These are phyloP conservation scores for Erodium trifolium DNA, from an alignment of 441 rosid species.

Conservation along the genomic window DNA sequence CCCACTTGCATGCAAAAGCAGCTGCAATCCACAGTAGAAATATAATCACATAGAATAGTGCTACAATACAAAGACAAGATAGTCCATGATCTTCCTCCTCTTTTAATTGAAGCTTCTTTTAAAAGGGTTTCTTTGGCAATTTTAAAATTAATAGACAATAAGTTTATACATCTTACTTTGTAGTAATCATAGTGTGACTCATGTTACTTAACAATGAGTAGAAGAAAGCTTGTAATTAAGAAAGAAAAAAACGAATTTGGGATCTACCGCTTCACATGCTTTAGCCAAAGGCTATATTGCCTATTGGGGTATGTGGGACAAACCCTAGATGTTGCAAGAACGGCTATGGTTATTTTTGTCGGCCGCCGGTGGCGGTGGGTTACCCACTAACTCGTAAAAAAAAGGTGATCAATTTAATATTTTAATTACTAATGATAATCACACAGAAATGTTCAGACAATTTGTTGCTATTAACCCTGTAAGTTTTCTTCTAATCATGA, in stretches of 20 bases:
- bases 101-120: not conserved
- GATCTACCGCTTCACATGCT: not conserved
- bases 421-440: not conserved
- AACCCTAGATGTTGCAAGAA: slow-evolving; percentile 31
- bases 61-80: not conserved
- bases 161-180: slow-evolving; percentile 6
- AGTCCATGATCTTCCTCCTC: slow-evolving; percentile 1
- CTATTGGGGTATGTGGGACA: slow-evolving; percentile 5
- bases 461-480: not conserved
- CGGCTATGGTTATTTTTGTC: slow-evolving; percentile 32
- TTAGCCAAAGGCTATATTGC: slow-evolving; percentile 28
- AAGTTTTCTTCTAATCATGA: slow-evolving; percentile 2
- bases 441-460: not conserved
- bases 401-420: not conserved
- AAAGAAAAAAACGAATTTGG: not conserved
- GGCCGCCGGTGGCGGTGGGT: slow-evolving; percentile 30
- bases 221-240: not conserved
- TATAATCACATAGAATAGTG: too few relatives aligned
- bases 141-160: not conserved
- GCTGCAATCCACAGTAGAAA: not conserved
- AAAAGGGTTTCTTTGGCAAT: slow-evolving; percentile 1
- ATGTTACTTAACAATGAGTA: slow-evolving; percentile 21
- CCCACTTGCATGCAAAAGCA: not conserved
- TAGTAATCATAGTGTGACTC: slow-evolving; percentile 18
- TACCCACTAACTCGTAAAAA: slow-evolving; percentile 29